phyloP scores from a whole-genome alignment of 768 basidiomycete genomes.

The Hygrophorus russula region DNA sequence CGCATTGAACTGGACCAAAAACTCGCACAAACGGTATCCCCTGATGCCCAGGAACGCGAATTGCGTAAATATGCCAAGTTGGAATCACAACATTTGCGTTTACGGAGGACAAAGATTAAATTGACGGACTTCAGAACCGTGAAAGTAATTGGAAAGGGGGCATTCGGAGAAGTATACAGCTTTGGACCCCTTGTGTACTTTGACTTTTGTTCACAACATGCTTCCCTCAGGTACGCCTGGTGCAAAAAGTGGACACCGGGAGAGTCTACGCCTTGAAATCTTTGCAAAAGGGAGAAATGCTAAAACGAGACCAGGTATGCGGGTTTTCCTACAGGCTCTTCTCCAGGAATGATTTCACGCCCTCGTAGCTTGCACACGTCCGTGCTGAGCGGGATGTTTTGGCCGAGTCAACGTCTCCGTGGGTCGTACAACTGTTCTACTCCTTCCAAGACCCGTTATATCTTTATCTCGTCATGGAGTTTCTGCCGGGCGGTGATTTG shows the following conservation, averaged over 20 bases:
- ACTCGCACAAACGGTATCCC: conserved; percentile 57
- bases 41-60: conserved; percentile 79
- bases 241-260: conserved; percentile 96
- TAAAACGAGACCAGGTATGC: conserved; percentile 93
- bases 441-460: conserved; percentile 92
- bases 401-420: conserved; percentile 88
- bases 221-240: conserved; percentile 62
- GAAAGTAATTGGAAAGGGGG: conserved; percentile 98
- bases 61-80: conserved; percentile 75
- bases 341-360: background rate
- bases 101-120: conserved; percentile 82
- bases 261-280: conserved; percentile 99
- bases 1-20: conserved; percentile 81
- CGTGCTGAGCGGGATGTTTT: conserved; percentile 95
- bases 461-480: conserved; percentile 98
- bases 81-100: conserved; percentile 79
- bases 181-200: background rate
- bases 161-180: conserved; percentile 84
- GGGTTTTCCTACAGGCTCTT: background rate
- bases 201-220: background rate
- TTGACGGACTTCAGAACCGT: conserved; percentile 91
- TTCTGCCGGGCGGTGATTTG: conserved; percentile 93
- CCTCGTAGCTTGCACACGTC: conserved; percentile 81
- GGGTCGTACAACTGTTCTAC: conserved; percentile 96
- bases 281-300: conserved; percentile 94